Percentiles rank a stretch among this genome's conserved stretches.
Conservation (phyloP, 768 basidiomycete genomes). For the Saitozyma podzolica region DNA sequence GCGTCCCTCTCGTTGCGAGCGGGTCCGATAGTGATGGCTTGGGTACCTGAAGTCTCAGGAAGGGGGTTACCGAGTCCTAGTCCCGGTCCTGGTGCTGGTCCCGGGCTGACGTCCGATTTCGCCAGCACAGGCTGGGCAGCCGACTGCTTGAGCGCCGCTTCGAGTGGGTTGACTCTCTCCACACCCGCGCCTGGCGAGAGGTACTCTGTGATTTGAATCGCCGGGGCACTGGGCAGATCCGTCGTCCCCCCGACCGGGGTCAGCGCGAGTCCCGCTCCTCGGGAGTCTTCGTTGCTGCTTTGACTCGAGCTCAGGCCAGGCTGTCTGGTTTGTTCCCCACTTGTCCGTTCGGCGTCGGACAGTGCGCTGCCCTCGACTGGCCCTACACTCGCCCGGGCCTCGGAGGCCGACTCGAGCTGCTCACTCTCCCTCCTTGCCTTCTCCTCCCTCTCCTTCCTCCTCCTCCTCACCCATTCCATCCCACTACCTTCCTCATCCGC, state of each 20-base stretch:
- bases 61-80: no score
- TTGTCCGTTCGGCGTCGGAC: not conserved
- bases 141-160: not conserved
- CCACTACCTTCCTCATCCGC: slow-evolving; percentile 77
- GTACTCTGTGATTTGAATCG: slow-evolving; percentile 34
- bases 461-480: slow-evolving; percentile 74
- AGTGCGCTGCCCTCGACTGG: not conserved
- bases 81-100: no score
- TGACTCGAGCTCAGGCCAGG: slow-evolving; percentile 6
- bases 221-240: slow-evolving; percentile 33
- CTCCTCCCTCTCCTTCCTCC: slow-evolving; percentile 62
- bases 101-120: no score
- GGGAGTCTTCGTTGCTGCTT: slow-evolving; percentile 3
- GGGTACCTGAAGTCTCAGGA: not conserved
- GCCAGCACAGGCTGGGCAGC: no score
- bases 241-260: slow-evolving; percentile 24
- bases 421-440: slow-evolving; percentile 54
- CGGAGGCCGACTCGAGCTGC: slow-evolving; percentile 57
- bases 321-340: not conserved
- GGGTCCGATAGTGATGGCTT: slow-evolving; percentile 7
- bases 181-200: slow-evolving; percentile 3
- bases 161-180: not conserved
- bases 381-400: slow-evolving; percentile 1
- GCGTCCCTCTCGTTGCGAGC: not conserved
- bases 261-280: slow-evolving; percentile 1